Base-by-base conservation (phyloP, 768 basidiomycete species). In the Kwoniella heveanensis region DNA sequence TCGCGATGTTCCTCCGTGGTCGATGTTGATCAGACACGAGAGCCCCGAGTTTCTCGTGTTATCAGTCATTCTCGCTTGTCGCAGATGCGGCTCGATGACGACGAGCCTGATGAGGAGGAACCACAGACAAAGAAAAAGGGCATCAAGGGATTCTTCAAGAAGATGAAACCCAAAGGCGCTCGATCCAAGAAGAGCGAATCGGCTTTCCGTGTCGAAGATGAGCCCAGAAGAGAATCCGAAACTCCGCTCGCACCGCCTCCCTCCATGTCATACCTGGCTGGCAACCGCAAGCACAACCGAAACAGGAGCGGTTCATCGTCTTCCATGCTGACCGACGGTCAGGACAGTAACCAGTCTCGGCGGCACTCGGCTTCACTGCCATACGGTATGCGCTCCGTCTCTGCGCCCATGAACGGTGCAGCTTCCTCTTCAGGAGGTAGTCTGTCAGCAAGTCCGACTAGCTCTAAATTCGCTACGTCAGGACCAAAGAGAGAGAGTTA, bases 241-340 rank as follows among this genome's bases (percentile, higher is more conserved):
- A 79, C 83, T 9, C 92, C 91, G 2, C 82, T 96, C 44, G 87
- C 90, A 2, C 95, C 94, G 0, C 95, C 95, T 2, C 95, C 95
- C 4, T 89, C 92, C 4, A 76, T 98, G 56, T 91, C 91, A 0
- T 94, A 92, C 80, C 85, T 97, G 51, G 91, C 92, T 17, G 82
- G 67, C 6, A 69, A 70, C 47, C 62, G 74, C 7, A 59, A 66
- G 22, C 61, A 69, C 17, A 66, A 64, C 46, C 70, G 74, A 30
- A 39, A 73, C 30, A 55, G 75, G 44, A 68, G 65, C 55, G 69
- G 69, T 19, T 68, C 73, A 1, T 61, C 64, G 26, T 69, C 69
- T 5, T 67, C 75, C 24, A 66, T 71, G 65, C 48, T 72, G 30
- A 67, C 68, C 30, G 68, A 66, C 57, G 57, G 51, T 29, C 57